A percentile compares a stretch with the other conserved stretches of the same genome.
Conservation (phyloP, 2,329 filamentous ascomycete species). For the Colletotrichum sp. region DNA sequence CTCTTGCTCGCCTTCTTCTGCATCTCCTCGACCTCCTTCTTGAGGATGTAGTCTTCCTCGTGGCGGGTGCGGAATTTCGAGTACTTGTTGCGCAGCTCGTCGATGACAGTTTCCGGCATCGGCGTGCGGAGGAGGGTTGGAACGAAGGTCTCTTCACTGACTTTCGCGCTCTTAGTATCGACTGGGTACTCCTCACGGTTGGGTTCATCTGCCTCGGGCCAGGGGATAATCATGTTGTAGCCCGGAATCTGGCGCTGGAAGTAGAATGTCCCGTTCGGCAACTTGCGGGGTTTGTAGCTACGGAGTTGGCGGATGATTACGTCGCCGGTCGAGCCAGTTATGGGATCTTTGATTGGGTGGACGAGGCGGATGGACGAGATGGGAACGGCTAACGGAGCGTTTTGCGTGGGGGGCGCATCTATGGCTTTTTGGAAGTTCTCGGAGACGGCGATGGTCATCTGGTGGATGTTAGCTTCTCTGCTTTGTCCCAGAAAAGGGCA, state of each 20-base stretch:
- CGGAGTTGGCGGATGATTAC: conserved; percentile 76
- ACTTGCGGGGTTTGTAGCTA: conserved; percentile 47
- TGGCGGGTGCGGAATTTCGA: conserved; percentile 83
- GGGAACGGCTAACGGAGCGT: conserved; percentile 64
- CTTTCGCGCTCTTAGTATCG: conserved; percentile 80
- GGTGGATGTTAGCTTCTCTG: background rate
- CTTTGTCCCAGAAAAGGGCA: background rate
- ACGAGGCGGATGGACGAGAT: conserved; percentile 82
- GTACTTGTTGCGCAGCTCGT: conserved; percentile 87
- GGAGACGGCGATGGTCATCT: conserved; percentile 44
- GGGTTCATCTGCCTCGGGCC: conserved; percentile 62
- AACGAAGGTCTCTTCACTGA: conserved; percentile 76
- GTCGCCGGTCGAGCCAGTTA: conserved; percentile 71
- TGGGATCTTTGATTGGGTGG: conserved; percentile 71
- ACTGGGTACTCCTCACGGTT: conserved; percentile 56
- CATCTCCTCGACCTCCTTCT: conserved; percentile 65
- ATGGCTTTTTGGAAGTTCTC: conserved; percentile 41
- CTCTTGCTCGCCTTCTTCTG: conserved; percentile 60
- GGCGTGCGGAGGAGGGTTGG: conserved; percentile 80
- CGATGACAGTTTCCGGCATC: conserved; percentile 78
- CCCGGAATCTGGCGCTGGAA: conserved; percentile 69
- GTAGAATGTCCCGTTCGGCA: conserved; percentile 47
- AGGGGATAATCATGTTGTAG: conserved; percentile 76
- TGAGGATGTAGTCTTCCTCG: conserved; percentile 73
- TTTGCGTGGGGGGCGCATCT: conserved; percentile 45